Conservation (phyloP, 2,329 filamentous ascomycete genomes). For the Aspergillus sp. region DNA sequence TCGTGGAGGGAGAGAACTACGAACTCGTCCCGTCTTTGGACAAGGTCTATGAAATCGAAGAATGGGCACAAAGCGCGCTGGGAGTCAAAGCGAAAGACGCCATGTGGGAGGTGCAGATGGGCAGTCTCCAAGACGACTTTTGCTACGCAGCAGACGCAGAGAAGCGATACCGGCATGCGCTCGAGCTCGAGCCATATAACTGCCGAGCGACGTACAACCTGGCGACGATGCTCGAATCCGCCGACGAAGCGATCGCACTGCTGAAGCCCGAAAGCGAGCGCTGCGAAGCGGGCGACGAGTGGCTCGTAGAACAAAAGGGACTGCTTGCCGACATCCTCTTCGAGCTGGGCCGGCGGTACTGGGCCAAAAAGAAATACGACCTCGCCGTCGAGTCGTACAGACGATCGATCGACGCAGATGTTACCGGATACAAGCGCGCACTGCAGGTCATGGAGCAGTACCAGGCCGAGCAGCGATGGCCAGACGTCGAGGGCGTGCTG, state of each 20-base stretch:
- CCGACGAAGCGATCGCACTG: slow-evolving; percentile 9
- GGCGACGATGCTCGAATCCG: slow-evolving; percentile 8
- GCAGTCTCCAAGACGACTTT: slow-evolving; percentile 10
- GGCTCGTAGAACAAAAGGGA: slow-evolving; percentile 5
- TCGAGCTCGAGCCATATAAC: slow-evolving; percentile 9
- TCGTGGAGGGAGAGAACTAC: slow-evolving; percentile 1
- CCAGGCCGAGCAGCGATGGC: slow-evolving; percentile 5
- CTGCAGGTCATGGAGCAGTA: slow-evolving; percentile 7
- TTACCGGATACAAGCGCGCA: slow-evolving; percentile 5
- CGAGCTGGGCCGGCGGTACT: slow-evolving; percentile 8
- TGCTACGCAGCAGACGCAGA: slow-evolving; percentile 8
- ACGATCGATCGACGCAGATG: slow-evolving; percentile 4
- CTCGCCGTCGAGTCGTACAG: slow-evolving; percentile 7
- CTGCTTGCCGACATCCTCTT: slow-evolving; percentile 11
- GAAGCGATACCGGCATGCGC: slow-evolving; percentile 11
- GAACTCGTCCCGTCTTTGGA: slow-evolving; percentile 2
- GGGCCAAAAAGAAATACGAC: slow-evolving; percentile 5
- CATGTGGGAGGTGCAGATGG: slow-evolving; percentile 15
- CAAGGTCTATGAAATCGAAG: slow-evolving; percentile 6
- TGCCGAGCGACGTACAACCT: slow-evolving; percentile 16
- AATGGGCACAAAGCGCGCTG: slow-evolving; percentile 6
- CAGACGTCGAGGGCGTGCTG: slow-evolving; percentile 5
- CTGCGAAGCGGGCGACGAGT: slow-evolving; percentile 4
- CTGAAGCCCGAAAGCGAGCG: slow-evolving; percentile 4
- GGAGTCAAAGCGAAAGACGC: slow-evolving; percentile 5